Base-by-base conservation (phyloP, 805 yeast species). In the Yarrowia sp. region DNA sequence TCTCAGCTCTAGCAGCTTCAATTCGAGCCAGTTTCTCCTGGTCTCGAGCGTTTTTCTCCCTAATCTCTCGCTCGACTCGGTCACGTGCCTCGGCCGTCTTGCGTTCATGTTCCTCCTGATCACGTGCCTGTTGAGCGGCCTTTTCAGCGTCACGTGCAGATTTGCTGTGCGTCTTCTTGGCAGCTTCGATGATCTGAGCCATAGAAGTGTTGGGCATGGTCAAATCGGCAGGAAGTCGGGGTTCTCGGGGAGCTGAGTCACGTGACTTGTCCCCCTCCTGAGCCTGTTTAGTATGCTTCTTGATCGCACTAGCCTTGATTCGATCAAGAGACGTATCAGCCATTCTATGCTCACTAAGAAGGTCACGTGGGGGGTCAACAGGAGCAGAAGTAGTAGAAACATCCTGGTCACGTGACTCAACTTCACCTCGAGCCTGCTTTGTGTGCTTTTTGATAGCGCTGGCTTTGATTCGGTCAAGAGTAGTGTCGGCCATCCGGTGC, bases 1-100 rank as follows among this genome's bases (percentile, higher is more conserved):
- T 35, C 10, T 56, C 64, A 1, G 49, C 50, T n/a, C 64, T 5
- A 0, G 48, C 49, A 16, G 64, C 64, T 11, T 56, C 64, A 0
- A 56, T n/a, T 5, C 49, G 49, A n/a, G 64, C 64, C 64, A 56
- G 40, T 9, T 56, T 56, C 32, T 56, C 49, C 49, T 43, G 40
- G 12, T 56, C 64, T 14, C 64, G 64, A 1, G 64, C 64, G 8
- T 56, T 35, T 32, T 56, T 56, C 40, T 56, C 64, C 12, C 26
- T n/a, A 8, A 56, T 56, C 12, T 56, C 64, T 1, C 64, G 64
- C 26, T 56, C 64, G 5, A 56, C 64, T 4, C 50, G 50, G 16
- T 53, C 59, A 53, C 59, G 59, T 53, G 59, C 40, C 45, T 53
- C 59, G 19, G 45, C 45, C 5, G 45, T 40, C n/a, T 40, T 38